Evolutionary conservation across 2,329 filamentous ascomycete genomes (phyloP).

Genomic region (Clonostachys rhizophaga): DNA sequence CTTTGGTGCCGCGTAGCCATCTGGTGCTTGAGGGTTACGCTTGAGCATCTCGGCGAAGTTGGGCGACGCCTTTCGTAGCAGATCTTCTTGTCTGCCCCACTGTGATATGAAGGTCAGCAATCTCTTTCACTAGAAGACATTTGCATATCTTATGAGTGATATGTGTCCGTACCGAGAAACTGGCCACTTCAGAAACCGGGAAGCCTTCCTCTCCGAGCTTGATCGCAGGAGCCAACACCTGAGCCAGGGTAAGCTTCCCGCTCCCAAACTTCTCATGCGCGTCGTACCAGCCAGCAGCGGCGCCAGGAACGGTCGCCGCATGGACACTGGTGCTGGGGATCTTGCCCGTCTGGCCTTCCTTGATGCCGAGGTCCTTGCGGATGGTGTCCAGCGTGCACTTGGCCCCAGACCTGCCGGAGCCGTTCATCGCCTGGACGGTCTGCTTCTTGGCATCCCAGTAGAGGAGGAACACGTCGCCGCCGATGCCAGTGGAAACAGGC

Average conservation of each 20-base stretch:
- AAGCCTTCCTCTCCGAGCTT: constrained; percentile 84
- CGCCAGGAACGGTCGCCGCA: constrained; percentile 82
- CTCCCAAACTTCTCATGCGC: constrained; percentile 85
- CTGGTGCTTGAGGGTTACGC: constrained; percentile 59
- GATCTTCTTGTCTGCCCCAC: constrained; percentile 66
- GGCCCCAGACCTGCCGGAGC: constrained; percentile 77
- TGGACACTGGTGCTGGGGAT: constrained; percentile 77
- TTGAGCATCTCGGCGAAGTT: constrained; percentile 89
- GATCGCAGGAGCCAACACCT: constrained; percentile 80
- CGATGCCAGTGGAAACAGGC: constrained; percentile 88
- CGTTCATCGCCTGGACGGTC: constrained; percentile 83
- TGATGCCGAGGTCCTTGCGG: constrained; percentile 63
- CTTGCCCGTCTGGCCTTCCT: constrained; percentile 44
- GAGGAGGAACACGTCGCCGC: constrained; percentile 95
- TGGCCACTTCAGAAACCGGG: constrained; percentile 77
- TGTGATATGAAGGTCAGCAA: constrained; percentile 23
- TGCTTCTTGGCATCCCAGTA: constrained; percentile 83
- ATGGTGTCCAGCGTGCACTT: constrained; percentile 67
- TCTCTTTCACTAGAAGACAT: background rate
- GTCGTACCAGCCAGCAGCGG: constrained; percentile 91
- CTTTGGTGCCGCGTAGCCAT: constrained; percentile 69
- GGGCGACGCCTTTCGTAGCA: constrained; percentile 69
- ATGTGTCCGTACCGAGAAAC: constrained; percentile 54
- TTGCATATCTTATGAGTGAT: background rate
- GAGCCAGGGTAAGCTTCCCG: constrained; percentile 70